Base-by-base conservation (phyloP, 1,284 basidiomycete genomes). In the Cryptococcus sp. region DNA sequence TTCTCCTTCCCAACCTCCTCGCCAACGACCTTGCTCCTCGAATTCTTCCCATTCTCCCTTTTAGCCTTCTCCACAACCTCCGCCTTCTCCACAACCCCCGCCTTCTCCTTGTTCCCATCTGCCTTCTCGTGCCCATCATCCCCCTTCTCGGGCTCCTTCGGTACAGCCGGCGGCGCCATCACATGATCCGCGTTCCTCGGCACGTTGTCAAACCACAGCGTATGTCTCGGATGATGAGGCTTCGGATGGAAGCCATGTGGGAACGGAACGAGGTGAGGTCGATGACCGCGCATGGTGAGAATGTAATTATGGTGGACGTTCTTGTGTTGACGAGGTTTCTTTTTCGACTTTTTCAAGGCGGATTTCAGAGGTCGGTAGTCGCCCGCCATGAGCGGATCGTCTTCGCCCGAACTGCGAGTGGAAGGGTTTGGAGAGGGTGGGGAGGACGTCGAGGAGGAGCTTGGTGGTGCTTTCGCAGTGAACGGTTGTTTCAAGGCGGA, bases 231-330 rank as follows among this genome's bases (percentile, higher is more conserved):
- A 22, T 60, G 22, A 34, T 58, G 46, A 4, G 63, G 63, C 40
- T 62, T 62, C 1, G 65, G 65, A 52, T 68, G 63, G 7, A 60
- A 48, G 0, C 65, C 65, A 51, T 64, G 62, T 10, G 63, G 65
- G 50, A 68, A 68, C 3, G 65, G 63, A 14, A 66, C 42, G 3
- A 68, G 39, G 10, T 57, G 47, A 12, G 65, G 62, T 28, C 54
- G 47, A 33, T 50, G 54, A 0, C 65, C 65, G 21, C 62, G 35
- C 63, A 65, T 68, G 7, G 63, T 65, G 51, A 68, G 49, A 42
- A 65, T 65, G 45, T 58, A 59, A 36, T 68, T 68, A 36, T 64
- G 62, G 37, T 65, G 62, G 24, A 62, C 58, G 36, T 65, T 65
- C 40, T 63, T 62, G 12, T 41, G 37, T 44, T 65, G 60, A 12